A percentile compares a stretch with the other conserved stretches of the same genome.
Evolutionary conservation across 345 rosid genomes (phyloP).

Genomic region (Luvunga scandens): DNA sequence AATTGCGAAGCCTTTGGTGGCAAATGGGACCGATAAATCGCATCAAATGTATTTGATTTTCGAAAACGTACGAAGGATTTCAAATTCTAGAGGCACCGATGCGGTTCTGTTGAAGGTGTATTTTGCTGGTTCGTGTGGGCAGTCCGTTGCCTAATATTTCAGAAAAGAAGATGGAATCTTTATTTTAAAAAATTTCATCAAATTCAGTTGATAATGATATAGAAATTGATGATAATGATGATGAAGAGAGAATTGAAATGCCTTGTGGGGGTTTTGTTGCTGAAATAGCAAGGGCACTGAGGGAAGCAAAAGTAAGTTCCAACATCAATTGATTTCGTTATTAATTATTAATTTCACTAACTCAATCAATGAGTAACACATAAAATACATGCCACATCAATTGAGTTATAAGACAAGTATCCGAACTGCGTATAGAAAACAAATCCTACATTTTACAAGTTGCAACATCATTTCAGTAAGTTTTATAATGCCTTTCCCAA

Average conservation of each 20-base stretch:
- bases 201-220: constrained; percentile 27
- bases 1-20: constrained; percentile 51
- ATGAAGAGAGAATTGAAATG: constrained; percentile 20
- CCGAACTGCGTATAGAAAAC: background rate
- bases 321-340: too few species aligned
- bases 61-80: constrained; percentile 38
- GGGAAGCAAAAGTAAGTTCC: too few species aligned
- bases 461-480: background rate
- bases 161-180: constrained; percentile 35
- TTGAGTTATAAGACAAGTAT: background rate
- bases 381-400: too few species aligned
- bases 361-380: too few species aligned
- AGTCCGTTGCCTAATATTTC: constrained; percentile 52
- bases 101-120: constrained; percentile 64
- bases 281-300: too few species aligned
- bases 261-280: too few species aligned
- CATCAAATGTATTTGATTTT: constrained; percentile 52
- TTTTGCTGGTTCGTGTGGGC: constrained; percentile 57
- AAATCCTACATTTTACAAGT: background rate
- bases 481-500: background rate
- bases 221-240: constrained; percentile 15
- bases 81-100: constrained; percentile 35
- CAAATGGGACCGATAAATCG: constrained; percentile 49
- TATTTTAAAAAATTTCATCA: constrained; percentile 52
- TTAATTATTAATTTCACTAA: too few species aligned